Base-by-base conservation (phyloP, 2,329 filamentous ascomycete species). In the Alternaria gaisen region DNA sequence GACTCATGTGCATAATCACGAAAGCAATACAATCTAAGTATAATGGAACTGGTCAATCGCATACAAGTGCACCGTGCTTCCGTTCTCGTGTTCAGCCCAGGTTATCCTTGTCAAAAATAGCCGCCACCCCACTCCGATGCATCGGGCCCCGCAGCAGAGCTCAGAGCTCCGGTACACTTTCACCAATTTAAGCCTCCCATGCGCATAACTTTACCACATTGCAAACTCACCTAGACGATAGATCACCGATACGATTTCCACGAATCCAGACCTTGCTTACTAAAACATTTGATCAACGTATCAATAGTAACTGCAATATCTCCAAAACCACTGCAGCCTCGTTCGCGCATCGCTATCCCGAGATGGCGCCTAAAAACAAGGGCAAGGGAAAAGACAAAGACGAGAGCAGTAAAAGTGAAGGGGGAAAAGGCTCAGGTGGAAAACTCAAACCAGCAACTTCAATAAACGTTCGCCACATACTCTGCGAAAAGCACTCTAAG, bases 401-500 rank as follows among this genome's bases (percentile, higher is more conserved):
- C 20, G 55, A 57, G 7, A 22, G 38, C 9, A 24, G 28, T 68
- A 71, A 60, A 66, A n/a, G 20, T 2, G 32, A 30, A 14, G 38
- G 24, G 74, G 73, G 70, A 61, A 81, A 80, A 67, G 76, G 66
- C 62, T 42, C 40, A 12, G 40, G 40, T 11, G 40, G 40, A 14
- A 85, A 85, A 68, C 78, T 86, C 65, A 90, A 89, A 72, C 81
- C 87, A 24, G 89, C 88, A 1, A 88, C 89, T 71, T 84, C 83
- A 60, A 91, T 93, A 80, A 91, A 92, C 72, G 89, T 78, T 53
- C 86, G 91, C 41, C 91, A 93, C 77, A 92, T 93, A 60, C 78
- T 91, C 81, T 93, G 91, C 71, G 89, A 89, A 75, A 94, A 94
- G 74, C 88, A 92, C 74, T 80, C 83, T n/a, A 92, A 89, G 77